These are phyloP conservation scores for Boletellus sp. DNA, from an alignment of 768 basidiomycete species.

Conservation along the genomic window DNA sequence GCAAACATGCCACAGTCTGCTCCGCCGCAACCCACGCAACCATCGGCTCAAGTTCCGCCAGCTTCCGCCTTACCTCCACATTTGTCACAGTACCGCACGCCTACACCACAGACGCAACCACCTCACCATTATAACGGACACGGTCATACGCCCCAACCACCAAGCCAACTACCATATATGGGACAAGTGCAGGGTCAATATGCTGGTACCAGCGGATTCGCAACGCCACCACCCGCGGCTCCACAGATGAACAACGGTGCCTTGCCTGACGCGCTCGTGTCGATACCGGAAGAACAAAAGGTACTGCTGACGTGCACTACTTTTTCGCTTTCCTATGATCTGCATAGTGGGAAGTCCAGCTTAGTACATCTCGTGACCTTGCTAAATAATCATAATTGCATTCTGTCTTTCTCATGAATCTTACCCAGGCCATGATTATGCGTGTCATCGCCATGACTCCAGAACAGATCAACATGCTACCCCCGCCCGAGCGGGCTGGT, in stretches of 20 bases:
- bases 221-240: slow-evolving; percentile 18
- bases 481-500: slow-evolving; percentile 67
- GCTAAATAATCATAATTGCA: background rate
- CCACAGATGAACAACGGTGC: slow-evolving; percentile 19
- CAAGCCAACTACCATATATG: slow-evolving; percentile 18
- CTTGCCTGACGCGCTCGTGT: slow-evolving; percentile 52
- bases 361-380: background rate
- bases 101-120: slow-evolving; percentile 32
- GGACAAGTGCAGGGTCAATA: slow-evolving; percentile 21
- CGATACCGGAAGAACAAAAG: slow-evolving; percentile 68
- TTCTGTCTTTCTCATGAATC: slow-evolving; percentile 12
- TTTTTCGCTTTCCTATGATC: slow-evolving; percentile 4
- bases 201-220: slow-evolving; percentile 13
- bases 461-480: slow-evolving; percentile 75
- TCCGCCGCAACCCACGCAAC: slow-evolving; percentile 16
- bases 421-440: slow-evolving; percentile 62
- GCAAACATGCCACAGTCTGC: slow-evolving; percentile 21
- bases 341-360: background rate
- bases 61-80: slow-evolving; percentile 49
- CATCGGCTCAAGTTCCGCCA: slow-evolving; percentile 24
- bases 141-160: slow-evolving; percentile 25
- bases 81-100: slow-evolving; percentile 31
- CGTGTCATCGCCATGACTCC: slow-evolving; percentile 79
- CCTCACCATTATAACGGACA: slow-evolving; percentile 30
- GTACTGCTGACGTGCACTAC: slow-evolving; percentile 32